These are phyloP conservation scores for Gracilaria domingensis DNA, from an alignment of 23 red algal genomes.

Conservation along the genomic window DNA sequence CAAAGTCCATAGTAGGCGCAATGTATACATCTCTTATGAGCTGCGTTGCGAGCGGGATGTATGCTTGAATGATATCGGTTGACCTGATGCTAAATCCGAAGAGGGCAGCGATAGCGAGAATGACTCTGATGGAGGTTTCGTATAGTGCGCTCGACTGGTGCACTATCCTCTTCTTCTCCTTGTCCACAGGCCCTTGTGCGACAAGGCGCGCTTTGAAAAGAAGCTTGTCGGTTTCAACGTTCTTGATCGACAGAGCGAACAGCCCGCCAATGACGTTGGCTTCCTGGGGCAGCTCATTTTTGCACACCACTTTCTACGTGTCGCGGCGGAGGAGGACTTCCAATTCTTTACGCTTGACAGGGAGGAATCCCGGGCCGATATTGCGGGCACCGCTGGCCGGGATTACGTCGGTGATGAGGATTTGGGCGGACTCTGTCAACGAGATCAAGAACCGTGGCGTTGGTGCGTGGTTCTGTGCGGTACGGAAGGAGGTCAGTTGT, in stretches of 20 bases:
- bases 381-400: not conserved
- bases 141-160: constrained; percentile 22
- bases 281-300: not conserved
- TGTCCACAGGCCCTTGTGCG: constrained; percentile 27
- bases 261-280: constrained; percentile 43
- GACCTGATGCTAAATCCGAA: constrained; percentile 62
- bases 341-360: constrained; percentile 37
- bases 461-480: not conserved
- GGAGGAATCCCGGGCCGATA: not conserved
- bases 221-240: constrained; percentile 17
- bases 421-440: not conserved
- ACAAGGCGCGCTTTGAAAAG: constrained; percentile 63
- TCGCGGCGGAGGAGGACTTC: not conserved
- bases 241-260: constrained; percentile 50
- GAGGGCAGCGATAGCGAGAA: constrained; percentile 51
- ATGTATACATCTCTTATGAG: constrained; percentile 48
- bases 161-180: constrained; percentile 25
- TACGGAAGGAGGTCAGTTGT: constrained; percentile 21
- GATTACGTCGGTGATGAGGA: constrained; percentile 42
- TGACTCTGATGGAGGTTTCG: constrained; percentile 26
- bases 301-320: constrained; percentile 21
- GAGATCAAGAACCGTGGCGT: not conserved
- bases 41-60: constrained; percentile 37
- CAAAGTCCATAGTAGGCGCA: constrained; percentile 33
- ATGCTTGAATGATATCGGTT: constrained; percentile 47